These are phyloP conservation scores for Sherardia arvensis DNA, from an alignment of 257 asterid genomes.

Conservation along the genomic window DNA sequence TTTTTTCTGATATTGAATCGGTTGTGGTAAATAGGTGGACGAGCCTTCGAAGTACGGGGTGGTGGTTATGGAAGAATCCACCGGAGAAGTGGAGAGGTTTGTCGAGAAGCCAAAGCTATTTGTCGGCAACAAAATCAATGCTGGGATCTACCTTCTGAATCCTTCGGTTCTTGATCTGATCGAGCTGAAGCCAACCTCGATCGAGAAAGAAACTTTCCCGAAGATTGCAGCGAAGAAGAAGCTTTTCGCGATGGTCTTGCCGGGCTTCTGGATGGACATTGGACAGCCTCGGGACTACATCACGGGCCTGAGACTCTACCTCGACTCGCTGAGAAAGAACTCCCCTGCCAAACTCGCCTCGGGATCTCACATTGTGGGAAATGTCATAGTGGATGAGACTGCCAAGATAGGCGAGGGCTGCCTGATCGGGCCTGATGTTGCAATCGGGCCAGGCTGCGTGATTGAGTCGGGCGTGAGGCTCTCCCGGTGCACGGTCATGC, in stretches of 20 bases:
- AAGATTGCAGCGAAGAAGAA: constrained; percentile 55
- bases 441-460: constrained; percentile 75
- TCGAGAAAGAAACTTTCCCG: constrained; percentile 85
- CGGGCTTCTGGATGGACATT: constrained; percentile 96
- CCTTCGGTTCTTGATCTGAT: constrained; percentile 74
- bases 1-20: too few relatives aligned
- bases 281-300: constrained; percentile 93
- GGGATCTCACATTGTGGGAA: constrained; percentile 58
- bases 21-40: constrained; percentile 67
- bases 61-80: constrained; percentile 63
- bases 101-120: constrained; percentile 88
- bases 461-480: constrained; percentile 86
- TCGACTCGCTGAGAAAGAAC: constrained; percentile 58
- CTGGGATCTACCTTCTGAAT: constrained; percentile 75
- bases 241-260: constrained; percentile 71
- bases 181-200: constrained; percentile 72
- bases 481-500: constrained; percentile 81
- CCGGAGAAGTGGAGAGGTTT: constrained; percentile 80
- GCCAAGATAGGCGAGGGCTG: constrained; percentile 83
- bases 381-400: constrained; percentile 63
- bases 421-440: constrained; percentile 83
- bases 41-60: constrained; percentile 94
- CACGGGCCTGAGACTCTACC: constrained; percentile 62
- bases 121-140: constrained; percentile 89
- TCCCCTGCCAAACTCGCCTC: constrained; percentile 52